Evolutionary conservation across 2,329 filamentous ascomycete genomes (phyloP).

Genomic region (Colletotrichum tropicale): DNA sequence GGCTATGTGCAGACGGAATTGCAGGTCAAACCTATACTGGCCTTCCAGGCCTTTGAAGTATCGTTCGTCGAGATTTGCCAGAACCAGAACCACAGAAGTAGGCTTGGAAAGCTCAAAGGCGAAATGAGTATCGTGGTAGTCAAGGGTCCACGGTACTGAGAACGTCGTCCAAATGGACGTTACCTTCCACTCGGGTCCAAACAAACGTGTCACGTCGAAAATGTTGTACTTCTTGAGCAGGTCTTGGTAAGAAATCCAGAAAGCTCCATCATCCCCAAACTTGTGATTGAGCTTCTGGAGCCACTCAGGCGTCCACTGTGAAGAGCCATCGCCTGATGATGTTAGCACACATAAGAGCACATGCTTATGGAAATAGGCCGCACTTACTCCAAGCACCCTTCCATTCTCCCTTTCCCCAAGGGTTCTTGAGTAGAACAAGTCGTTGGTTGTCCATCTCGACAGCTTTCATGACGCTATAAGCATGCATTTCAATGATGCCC

Average conservation of each 20-base stretch:
- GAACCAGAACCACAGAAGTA: conserved; percentile 58
- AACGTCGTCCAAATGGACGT: conserved; percentile 54
- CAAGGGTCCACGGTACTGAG: conserved; percentile 59
- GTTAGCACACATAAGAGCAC: conserved; percentile 16
- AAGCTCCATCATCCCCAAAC: conserved; percentile 70
- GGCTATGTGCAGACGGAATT: conserved; percentile 58
- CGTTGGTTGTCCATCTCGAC: conserved; percentile 66
- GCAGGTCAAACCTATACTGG: conserved; percentile 58
- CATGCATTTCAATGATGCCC: conserved; percentile 63
- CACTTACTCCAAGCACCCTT: conserved; percentile 72
- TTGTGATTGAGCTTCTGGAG: conserved; percentile 68
- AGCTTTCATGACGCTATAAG: conserved; percentile 64
- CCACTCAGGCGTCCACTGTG: conserved; percentile 77
- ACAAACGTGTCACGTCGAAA: conserved; percentile 50
- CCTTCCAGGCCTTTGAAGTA: conserved; percentile 63
- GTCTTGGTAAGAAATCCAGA: conserved; percentile 51
- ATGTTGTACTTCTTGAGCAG: conserved; percentile 48
- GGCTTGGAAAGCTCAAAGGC: conserved; percentile 52
- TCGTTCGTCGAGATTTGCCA: conserved; percentile 61
- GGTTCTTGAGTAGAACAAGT: conserved; percentile 72
- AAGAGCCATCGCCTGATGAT: conserved; percentile 65
- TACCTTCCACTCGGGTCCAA: conserved; percentile 57
- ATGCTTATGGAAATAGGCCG: background rate
- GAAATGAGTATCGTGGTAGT: conserved; percentile 61
- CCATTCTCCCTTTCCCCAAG: conserved; percentile 84